phyloP scores from a whole-genome alignment of 768 basidiomycete species.

The Rhizopogon rudus region DNA sequence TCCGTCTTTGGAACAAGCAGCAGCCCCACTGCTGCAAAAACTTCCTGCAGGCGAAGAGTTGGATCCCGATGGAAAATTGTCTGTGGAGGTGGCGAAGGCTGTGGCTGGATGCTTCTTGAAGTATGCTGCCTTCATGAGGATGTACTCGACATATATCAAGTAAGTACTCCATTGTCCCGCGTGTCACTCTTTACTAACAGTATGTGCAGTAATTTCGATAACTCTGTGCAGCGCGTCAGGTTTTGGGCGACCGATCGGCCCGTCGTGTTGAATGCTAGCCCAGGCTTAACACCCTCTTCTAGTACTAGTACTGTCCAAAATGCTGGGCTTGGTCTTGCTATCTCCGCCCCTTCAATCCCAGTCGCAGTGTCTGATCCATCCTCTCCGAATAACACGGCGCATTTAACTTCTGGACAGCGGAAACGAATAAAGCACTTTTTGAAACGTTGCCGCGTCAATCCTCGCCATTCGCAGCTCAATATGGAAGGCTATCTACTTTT shows the following conservation, averaged over 20 bases:
- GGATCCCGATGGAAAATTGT: constrained; percentile 71
- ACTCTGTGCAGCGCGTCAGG: constrained; percentile 81
- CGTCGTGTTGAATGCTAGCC: constrained; percentile 31
- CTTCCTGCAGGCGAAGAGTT: constrained; percentile 39
- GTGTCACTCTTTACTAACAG: constrained; percentile 10
- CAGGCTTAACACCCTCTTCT: constrained; percentile 49
- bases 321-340: constrained; percentile 52
- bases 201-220: constrained; percentile 81
- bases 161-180: constrained; percentile 33
- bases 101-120: constrained; percentile 89
- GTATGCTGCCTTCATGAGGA: constrained; percentile 96
- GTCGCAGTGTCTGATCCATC: constrained; percentile 35
- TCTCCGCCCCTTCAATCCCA: constrained; percentile 48
- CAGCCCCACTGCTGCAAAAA: constrained; percentile 58
- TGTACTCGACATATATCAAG: constrained; percentile 99
- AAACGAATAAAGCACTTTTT: constrained; percentile 87
- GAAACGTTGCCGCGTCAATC: constrained; percentile 85
- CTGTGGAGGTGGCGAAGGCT: constrained; percentile 67
- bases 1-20: constrained; percentile 80
- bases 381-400: constrained; percentile 40
- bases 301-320: constrained; percentile 61
- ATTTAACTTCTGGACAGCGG: constrained; percentile 72
- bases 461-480: constrained; percentile 89
- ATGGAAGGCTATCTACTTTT: constrained; percentile 91
- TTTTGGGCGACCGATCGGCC: constrained; percentile 71